These are phyloP conservation scores for Cubamyces sp. DNA, from an alignment of 768 basidiomycete species.

Conservation along the genomic window DNA sequence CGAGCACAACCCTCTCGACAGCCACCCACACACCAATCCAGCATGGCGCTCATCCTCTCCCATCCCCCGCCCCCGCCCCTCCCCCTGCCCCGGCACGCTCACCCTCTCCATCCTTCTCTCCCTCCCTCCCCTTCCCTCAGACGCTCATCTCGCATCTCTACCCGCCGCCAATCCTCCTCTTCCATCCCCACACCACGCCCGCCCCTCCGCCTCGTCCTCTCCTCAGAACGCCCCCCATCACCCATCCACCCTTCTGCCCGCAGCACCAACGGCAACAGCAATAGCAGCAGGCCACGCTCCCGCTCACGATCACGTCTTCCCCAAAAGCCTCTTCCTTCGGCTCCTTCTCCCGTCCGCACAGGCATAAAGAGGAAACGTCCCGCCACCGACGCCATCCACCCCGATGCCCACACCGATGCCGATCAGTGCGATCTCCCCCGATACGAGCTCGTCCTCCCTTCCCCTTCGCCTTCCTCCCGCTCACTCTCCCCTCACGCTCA, in stretches of 20 bases:
- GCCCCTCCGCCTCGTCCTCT: not conserved
- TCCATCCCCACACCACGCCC: not conserved
- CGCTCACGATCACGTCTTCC: not conserved
- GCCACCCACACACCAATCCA: not conserved
- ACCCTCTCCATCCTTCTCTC: not conserved
- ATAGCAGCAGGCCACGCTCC: not conserved
- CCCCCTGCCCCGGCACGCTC: not conserved
- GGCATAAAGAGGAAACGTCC: slow-evolving; percentile 11
- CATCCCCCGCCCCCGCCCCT: not conserved
- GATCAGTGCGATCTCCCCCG: not conserved
- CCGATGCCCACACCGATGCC: no score
- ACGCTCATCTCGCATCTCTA: slow-evolving; percentile 17
- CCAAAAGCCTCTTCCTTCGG: not conserved
- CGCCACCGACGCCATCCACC: not conserved
- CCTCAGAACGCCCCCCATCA: not conserved
- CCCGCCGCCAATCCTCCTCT: slow-evolving; percentile 1
- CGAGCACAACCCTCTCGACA: no score
- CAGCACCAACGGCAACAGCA: not conserved
- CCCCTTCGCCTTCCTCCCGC: no score
- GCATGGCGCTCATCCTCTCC: slow-evolving; percentile 16
- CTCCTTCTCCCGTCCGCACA: not conserved
- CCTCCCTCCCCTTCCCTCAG: not conserved
- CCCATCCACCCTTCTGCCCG: not conserved
- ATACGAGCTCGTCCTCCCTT: slow-evolving; percentile 13
- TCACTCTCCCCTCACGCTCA: not conserved